These are phyloP conservation scores for Metrosideros polymorpha DNA, from an alignment of 441 rosid species.

Conservation along the genomic window DNA sequence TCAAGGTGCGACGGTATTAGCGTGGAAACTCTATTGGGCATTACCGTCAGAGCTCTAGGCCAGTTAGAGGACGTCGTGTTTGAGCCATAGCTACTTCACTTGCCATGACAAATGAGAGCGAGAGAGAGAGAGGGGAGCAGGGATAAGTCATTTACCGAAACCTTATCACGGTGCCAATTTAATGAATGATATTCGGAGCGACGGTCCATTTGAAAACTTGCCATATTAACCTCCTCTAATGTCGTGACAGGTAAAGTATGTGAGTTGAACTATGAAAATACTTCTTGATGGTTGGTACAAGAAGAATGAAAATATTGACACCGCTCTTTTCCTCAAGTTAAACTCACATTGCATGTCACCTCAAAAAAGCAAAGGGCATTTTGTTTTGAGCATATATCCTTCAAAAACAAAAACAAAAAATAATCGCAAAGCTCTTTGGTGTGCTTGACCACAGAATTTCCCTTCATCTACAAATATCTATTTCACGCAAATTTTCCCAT, in stretches of 20 bases:
- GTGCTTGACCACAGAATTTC: not conserved
- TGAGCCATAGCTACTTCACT: not conserved
- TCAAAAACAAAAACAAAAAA: not conserved
- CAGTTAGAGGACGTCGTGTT: not conserved
- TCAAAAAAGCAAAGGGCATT: not conserved
- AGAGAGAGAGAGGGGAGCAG: too few relatives aligned
- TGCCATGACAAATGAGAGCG: not conserved
- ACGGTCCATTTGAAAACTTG: not conserved
- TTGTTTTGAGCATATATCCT: not conserved
- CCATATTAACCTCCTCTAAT: not conserved
- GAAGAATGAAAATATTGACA: not conserved
- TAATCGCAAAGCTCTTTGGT: not conserved
- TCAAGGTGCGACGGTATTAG: not conserved
- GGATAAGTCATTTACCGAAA: too few relatives aligned
- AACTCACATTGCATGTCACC: not conserved
- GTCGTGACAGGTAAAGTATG: not conserved
- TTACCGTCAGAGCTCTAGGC: not conserved
- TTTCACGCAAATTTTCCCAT: too few relatives aligned
- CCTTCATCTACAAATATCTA: too few relatives aligned
- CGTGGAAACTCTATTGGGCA: not conserved
- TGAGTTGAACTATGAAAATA: not conserved
- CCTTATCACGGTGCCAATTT: too few relatives aligned
- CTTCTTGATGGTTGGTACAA: not conserved
- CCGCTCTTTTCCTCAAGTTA: not conserved
- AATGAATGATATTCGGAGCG: too few relatives aligned